These are phyloP conservation scores for Plasmodium gonderi DNA, from an alignment of 169 alveolate species.

Conservation along the genomic window DNA sequence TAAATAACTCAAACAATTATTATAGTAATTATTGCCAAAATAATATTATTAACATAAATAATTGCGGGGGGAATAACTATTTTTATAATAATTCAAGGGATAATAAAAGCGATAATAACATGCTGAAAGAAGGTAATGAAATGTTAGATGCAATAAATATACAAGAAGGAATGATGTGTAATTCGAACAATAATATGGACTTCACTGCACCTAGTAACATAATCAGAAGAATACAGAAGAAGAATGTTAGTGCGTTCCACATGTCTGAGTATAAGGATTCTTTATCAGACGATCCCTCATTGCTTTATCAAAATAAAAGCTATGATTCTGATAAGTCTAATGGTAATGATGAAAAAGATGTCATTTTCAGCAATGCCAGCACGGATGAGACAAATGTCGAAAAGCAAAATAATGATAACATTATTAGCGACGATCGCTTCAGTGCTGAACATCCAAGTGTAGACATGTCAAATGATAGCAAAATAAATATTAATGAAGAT, in stretches of 20 bases:
- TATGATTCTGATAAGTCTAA: neutral
- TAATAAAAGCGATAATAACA: neutral
- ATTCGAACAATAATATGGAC: neutral
- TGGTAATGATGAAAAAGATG: neutral
- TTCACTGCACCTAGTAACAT: neutral
- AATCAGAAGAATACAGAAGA: neutral
- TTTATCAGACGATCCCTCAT: neutral
- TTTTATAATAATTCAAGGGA: neutral
- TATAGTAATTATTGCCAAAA: slow-evolving; percentile 23
- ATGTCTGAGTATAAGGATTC: slow-evolving; percentile 3
- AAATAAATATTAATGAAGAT: neutral
- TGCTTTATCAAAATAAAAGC: neutral
- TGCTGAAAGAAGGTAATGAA: neutral
- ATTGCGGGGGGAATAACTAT: slow-evolving; percentile 16
- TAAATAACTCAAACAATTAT: slow-evolving; percentile 18
- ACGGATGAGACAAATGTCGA: neutral
- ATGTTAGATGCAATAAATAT: neutral
- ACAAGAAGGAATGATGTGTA: neutral
- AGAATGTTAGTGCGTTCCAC: neutral
- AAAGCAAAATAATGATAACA: too few relatives aligned
- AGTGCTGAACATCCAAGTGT: neutral
- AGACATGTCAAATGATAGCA: neutral
- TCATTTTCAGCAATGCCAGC: neutral
- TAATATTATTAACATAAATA: slow-evolving; percentile 22
- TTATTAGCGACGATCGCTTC: neutral